Base-by-base conservation (phyloP, 2,329 filamentous ascomycete species). In the Lecanicillium sp. region DNA sequence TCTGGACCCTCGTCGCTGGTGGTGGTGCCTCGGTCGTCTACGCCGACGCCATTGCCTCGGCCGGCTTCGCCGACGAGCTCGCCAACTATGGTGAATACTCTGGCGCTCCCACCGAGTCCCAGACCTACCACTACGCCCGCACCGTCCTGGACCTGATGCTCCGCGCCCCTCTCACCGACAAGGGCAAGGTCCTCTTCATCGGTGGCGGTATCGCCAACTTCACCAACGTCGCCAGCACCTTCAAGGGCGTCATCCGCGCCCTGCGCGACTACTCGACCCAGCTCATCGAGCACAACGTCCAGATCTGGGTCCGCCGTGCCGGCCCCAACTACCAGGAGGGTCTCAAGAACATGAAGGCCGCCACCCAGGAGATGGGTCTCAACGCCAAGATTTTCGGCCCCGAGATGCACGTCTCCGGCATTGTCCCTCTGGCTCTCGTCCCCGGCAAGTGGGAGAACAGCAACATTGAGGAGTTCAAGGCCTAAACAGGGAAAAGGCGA, bases 61-160 rank as follows among this genome's bases (percentile, higher is more conserved):
- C 87, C 58, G 92, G 92, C 49, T 97, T 94, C 64, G 88, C 94
- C 48, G 81, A 87, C 55, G 89, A 98, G 68, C 81, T 98, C 39
- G 92, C 92, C 72, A 98, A 98, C 81, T 98, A 98, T 62, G 92
- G 92, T 65, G 92, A 98, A 72, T 98, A 98, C 82, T 97, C 92
- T 49, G 92, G 92, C 72, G 92, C 92, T 49, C 92, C 92, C 52
- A 97, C 88, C 45, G 92, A 98, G 81, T 94, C 88, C 33, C 92
- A 98, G 71, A 97, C 92, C 45, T 98, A 87, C 81, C 89, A 97
- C 81, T 98, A 98, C 70, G 89, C 92, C 59, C 85, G 86, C 59
- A 98, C 92, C 20, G 87, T 98, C 48, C 77, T 98, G 47, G 92
- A 98, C 65, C 81, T 98, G 49, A 94, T 98, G 87, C 84, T 98